Evolutionary conservation across 75 land plant genomes (phyloP).

Genomic region (Cupressus sempervirens): DNA sequence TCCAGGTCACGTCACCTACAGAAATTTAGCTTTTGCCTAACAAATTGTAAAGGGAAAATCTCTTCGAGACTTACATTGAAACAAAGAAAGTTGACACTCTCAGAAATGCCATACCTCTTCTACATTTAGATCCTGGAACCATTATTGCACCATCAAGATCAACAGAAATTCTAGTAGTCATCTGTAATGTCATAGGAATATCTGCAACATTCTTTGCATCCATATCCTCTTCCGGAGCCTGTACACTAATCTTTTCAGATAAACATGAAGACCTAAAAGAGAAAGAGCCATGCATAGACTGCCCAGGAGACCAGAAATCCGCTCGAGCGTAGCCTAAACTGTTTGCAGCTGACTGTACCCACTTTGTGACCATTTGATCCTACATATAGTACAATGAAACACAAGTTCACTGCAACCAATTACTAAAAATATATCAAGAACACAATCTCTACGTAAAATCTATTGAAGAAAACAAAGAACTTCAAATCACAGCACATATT

Average conservation of each 20-base stretch:
- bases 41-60: not conserved
- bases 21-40: not conserved
- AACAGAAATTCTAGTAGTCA: slow-evolving; percentile 6
- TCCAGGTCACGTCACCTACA: not conserved
- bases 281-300: not conserved
- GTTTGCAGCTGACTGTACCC: slow-evolving; percentile 26
- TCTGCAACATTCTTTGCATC: not conserved
- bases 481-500: not conserved
- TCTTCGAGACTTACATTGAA: not conserved
- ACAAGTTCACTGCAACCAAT: not conserved
- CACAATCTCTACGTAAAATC: not conserved
- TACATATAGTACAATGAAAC: not conserved
- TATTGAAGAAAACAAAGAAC: not conserved
- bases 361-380: slow-evolving; percentile 23
- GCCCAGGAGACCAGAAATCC: slow-evolving; percentile 38
- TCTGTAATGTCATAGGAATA: not conserved
- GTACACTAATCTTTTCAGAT: not conserved
- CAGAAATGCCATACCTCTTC: not conserved
- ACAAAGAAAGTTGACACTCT: not conserved
- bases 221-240: not conserved
- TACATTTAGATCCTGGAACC: slow-evolving; percentile 8
- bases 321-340: slow-evolving; percentile 45
- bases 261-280: not conserved
- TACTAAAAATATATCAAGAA: not conserved
- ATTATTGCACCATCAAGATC: slow-evolving; percentile 3